Evolutionary conservation across 257 asterid species (phyloP).

Genomic region (Galeopsis tetrahit): DNA sequence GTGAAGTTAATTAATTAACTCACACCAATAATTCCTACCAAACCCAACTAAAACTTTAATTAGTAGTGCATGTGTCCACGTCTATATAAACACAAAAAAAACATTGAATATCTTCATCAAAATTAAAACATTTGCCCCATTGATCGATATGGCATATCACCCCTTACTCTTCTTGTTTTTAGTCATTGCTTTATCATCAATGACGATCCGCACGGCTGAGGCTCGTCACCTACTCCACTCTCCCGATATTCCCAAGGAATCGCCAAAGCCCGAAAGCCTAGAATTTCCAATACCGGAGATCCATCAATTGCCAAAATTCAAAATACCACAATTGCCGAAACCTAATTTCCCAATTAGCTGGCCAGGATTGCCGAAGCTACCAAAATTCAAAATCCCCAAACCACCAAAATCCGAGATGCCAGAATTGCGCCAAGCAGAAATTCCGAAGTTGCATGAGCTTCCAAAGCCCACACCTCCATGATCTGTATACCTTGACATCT

Average conservation of each 20-base stretch:
- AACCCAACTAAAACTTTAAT: too few species aligned
- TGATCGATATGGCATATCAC: slow-evolving; percentile 3
- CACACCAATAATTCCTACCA: too few species aligned
- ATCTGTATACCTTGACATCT: too few species aligned
- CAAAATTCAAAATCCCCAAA: neutral
- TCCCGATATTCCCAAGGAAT: neutral
- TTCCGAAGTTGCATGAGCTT: too few species aligned
- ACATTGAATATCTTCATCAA: too few species aligned
- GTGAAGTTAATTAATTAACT: too few species aligned
- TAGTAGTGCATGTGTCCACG: too few species aligned
- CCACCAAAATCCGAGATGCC: slow-evolving; percentile 12
- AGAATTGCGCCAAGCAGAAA: neutral
- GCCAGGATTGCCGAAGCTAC: neutral
- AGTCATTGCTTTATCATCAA: slow-evolving; percentile 5
- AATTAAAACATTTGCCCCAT: too few species aligned
- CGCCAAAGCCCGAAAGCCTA: slow-evolving; percentile 3
- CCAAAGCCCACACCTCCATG: too few species aligned
- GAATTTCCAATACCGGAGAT: neutral
- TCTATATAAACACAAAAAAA: too few species aligned
- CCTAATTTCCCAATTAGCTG: neutral
- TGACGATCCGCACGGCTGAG: neutral
- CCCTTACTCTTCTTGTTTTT: slow-evolving; percentile 11
- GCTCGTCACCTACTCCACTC: slow-evolving; percentile 18
- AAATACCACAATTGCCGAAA: slow-evolving; percentile 22
- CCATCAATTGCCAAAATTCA: slow-evolving; percentile 23